Evolutionary conservation across 495 filamentous ascomycete genomes (phyloP).

Genomic region (Penicillium angulare): DNA sequence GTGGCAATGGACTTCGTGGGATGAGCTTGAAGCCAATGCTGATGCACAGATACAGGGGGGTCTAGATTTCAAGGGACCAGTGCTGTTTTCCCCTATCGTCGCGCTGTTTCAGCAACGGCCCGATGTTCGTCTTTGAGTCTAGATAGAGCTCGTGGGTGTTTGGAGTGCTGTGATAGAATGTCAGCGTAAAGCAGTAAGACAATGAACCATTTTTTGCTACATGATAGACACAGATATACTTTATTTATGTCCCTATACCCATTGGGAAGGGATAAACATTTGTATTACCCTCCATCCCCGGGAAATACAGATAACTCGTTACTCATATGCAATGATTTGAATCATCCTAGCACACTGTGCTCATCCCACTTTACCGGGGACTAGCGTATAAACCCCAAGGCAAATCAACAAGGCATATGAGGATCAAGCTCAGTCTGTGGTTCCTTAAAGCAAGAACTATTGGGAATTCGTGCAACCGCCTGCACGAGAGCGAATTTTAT

Average conservation of each 20-base stretch:
- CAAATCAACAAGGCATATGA: neutral
- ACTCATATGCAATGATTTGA: neutral
- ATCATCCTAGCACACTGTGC: neutral
- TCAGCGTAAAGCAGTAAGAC: neutral
- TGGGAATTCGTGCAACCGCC: neutral
- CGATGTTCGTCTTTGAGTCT: constrained; percentile 5
- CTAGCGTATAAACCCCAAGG: neutral
- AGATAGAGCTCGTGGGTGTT: too few species aligned
- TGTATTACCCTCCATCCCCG: neutral
- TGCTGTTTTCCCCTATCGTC: constrained; percentile 55
- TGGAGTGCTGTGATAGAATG: neutral
- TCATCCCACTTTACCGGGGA: neutral
- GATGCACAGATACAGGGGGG: constrained; percentile 8
- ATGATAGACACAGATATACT: too few species aligned
- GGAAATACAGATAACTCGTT: too few species aligned
- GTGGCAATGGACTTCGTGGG: constrained; percentile 62
- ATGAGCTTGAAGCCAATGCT: constrained; percentile 24
- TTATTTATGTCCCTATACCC: too few species aligned
- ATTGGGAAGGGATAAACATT: neutral
- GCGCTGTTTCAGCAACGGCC: constrained; percentile 53
- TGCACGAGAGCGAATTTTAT: neutral
- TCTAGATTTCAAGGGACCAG: constrained; percentile 20
- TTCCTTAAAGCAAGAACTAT: neutral
- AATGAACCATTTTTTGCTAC: too few species aligned
- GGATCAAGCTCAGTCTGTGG: neutral